Conservation (phyloP, 139 green algal genomes). For the Astrephomene gubernaculifera region DNA sequence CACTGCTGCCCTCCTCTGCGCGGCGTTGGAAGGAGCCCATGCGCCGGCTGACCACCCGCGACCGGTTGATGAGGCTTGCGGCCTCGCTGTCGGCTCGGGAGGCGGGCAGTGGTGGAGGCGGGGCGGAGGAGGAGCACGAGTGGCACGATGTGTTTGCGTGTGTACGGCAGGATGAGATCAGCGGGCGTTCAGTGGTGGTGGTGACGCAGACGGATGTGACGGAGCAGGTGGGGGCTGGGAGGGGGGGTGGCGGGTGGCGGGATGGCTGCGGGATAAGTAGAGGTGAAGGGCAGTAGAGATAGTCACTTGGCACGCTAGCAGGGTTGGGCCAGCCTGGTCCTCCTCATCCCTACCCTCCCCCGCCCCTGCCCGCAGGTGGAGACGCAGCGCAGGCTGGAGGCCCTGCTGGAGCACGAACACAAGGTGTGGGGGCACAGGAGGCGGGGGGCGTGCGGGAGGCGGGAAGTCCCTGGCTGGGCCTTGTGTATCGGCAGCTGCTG, state of each 20-base stretch:
- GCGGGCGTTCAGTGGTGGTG: neutral
- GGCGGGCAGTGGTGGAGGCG: neutral
- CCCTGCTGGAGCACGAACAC: constrained; percentile 42
- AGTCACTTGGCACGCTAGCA: no score
- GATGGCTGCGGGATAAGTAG: neutral
- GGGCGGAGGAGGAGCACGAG: constrained; percentile 11
- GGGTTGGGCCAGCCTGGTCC: no score
- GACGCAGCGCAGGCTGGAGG: constrained; percentile 33
- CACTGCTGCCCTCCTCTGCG: no score
- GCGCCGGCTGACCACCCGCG: neutral
- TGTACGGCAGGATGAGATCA: neutral
- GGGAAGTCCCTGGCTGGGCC: no score
- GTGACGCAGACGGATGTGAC: constrained; percentile 32
- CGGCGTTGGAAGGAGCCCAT: no score
- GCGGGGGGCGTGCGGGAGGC: no score
- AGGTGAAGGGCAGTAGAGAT: neutral
- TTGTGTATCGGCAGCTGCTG: no score
- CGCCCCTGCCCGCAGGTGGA: constrained; percentile 3
- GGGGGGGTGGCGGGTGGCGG: neutral
- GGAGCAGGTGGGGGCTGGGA: neutral
- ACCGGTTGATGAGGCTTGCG: constrained; percentile 17
- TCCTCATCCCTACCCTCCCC: neutral
- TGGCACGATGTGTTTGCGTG: constrained; percentile 42
- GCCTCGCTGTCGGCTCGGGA: neutral
- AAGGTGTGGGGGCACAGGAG: neutral